Evolutionary conservation across 2,329 filamentous ascomycete genomes (phyloP).

Genomic region (Aurifilum marmelostoma): DNA sequence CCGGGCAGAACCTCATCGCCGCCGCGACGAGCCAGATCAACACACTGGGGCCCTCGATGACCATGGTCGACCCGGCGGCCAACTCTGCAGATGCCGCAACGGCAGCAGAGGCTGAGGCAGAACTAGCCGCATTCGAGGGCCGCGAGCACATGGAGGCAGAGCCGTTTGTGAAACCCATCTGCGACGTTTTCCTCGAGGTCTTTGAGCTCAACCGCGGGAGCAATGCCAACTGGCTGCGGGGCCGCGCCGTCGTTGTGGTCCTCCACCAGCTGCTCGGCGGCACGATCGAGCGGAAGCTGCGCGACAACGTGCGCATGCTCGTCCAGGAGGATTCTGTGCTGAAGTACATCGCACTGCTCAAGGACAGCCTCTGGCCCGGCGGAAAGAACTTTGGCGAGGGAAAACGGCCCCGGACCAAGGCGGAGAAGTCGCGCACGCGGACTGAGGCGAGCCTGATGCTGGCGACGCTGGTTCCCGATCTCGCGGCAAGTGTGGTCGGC

Average conservation of each 20-base stretch:
- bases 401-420: slow-evolving; percentile 61
- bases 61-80: slow-evolving; percentile 45
- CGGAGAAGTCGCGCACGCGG: slow-evolving; percentile 78
- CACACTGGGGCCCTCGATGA: slow-evolving; percentile 41
- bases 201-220: slow-evolving; percentile 95
- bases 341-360: slow-evolving; percentile 73
- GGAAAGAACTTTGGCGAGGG: slow-evolving; percentile 48
- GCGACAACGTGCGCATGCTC: slow-evolving; percentile 76
- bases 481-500: slow-evolving; percentile 92
- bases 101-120: slow-evolving; percentile 84
- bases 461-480: slow-evolving; percentile 84
- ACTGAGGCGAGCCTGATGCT: slow-evolving; percentile 89
- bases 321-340: slow-evolving; percentile 79
- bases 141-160: slow-evolving; percentile 68
- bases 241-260: slow-evolving; percentile 92
- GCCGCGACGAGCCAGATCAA: slow-evolving; percentile 70
- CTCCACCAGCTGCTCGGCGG: slow-evolving; percentile 93
- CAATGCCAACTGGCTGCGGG: slow-evolving; percentile 99
- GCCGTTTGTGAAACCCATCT: slow-evolving; percentile 97
- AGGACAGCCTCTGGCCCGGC: slow-evolving; percentile 80
- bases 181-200: slow-evolving; percentile 93
- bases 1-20: slow-evolving; percentile 87
- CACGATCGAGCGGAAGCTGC: slow-evolving; percentile 93
- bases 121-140: slow-evolving; percentile 90
- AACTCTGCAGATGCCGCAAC: slow-evolving; percentile 53